Evolutionary conservation across 192 early-diverging fungal species (phyloP).

Genomic region (Gryganskiella cystojenkinii): DNA sequence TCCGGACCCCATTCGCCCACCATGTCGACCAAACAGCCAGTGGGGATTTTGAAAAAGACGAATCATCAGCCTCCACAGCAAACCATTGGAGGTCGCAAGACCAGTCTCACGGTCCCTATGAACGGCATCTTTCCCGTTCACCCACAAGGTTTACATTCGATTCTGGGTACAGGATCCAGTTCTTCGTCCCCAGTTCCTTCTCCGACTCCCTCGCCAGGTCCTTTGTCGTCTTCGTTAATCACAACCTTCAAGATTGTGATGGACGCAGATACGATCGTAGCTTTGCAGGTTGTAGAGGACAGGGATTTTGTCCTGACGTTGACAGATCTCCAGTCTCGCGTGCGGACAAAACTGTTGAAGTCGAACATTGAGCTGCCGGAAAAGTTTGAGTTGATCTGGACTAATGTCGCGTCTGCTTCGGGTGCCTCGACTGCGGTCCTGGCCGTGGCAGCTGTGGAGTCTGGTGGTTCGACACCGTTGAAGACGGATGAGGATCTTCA

Average conservation of each 20-base stretch:
- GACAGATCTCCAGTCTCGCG: conserved; percentile 16
- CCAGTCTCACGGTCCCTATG: conserved; percentile 32
- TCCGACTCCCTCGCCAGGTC: not conserved
- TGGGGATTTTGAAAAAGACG: conserved; percentile 43
- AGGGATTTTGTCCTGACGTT: conserved; percentile 26
- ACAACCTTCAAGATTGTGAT: conserved; percentile 50
- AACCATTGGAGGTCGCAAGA: conserved; percentile 4
- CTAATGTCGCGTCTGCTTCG: conserved; percentile 2
- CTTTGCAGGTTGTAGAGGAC: conserved; percentile 35
- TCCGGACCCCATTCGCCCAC: conserved; percentile 17
- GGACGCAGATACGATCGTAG: conserved; percentile 50
- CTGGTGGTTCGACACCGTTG: conserved; percentile 4
- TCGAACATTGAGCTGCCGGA: conserved; percentile 44
- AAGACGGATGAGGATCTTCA: conserved; percentile 33
- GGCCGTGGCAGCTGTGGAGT: not conserved
- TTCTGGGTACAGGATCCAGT: not conserved
- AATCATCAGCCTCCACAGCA: not conserved
- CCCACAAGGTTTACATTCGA: not conserved
- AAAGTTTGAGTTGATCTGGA: conserved; percentile 38
- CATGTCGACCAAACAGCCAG: conserved; percentile 30
- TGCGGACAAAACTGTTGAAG: conserved; percentile 30
- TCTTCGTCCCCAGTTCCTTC: not conserved
- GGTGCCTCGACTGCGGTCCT: not conserved
- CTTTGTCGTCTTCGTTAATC: conserved; percentile 2
- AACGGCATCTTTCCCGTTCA: conserved; percentile 25